Conservation (phyloP, 371 early-diverging fungal species). For the Actinomortierella wolfii region DNA sequence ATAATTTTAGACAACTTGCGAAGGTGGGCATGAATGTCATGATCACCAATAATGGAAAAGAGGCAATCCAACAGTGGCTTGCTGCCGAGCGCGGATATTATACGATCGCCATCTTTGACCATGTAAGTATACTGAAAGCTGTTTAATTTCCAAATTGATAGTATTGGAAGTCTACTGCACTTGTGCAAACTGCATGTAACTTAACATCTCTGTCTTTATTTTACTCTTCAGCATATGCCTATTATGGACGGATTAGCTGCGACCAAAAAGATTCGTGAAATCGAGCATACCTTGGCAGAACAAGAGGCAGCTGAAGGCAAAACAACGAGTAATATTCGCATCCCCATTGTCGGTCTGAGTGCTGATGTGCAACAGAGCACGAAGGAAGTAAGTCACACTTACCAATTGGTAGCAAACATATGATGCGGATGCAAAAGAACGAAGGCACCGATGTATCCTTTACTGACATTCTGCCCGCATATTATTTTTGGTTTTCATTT, state of each 20-base stretch:
- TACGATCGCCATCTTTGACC: slow-evolving; percentile 44
- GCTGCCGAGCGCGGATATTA: slow-evolving; percentile 26
- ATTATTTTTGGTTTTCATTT: neutral
- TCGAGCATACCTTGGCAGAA: slow-evolving; percentile 29
- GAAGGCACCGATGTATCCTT: neutral
- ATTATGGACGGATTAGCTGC: slow-evolving; percentile 63
- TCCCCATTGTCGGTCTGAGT: slow-evolving; percentile 65
- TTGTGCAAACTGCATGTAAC: no score
- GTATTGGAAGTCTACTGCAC: no score
- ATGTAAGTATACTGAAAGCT: slow-evolving; percentile 16
- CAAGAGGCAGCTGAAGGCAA: slow-evolving; percentile 15
- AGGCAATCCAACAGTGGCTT: slow-evolving; percentile 37
- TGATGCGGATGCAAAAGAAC: neutral
- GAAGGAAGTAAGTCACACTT: slow-evolving; percentile 45
- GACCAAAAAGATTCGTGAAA: slow-evolving; percentile 52
- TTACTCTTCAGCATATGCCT: slow-evolving; percentile 48
- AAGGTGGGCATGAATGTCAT: slow-evolving; percentile 44
- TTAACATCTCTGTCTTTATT: neutral
- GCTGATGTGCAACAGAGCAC: slow-evolving; percentile 62
- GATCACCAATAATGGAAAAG: slow-evolving; percentile 41
- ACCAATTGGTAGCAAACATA: neutral
- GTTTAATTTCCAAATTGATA: no score
- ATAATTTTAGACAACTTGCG: slow-evolving; percentile 22
- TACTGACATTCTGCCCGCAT: neutral
- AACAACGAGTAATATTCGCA: slow-evolving; percentile 4